Base-by-base conservation (phyloP, 208 protist species). In the Leptomonas pyrrhocoris region DNA sequence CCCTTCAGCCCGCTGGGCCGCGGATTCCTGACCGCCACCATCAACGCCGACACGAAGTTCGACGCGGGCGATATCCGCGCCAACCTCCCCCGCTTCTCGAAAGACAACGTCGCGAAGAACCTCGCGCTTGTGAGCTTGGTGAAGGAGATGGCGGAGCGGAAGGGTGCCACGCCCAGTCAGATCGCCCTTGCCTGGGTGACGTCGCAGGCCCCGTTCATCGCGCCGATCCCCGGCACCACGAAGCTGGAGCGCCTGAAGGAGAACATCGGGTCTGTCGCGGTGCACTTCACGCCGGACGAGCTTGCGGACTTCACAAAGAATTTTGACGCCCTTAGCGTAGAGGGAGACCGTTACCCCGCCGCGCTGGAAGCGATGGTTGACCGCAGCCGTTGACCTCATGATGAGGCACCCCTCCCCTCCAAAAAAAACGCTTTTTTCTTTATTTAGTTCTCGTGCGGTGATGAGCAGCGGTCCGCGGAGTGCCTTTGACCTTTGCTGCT, bases 111-210 rank as follows among this genome's bases (percentile, higher is more conserved):
- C 9, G 31, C 56, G 25, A 49, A 21, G 21, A 77, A 77, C 53
- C 45, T 36, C 3, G 50, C 59, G 6, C 40, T 68, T 6, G 45
- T 74, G 23, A 43, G 68, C 21, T 25, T 74, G 34, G 59, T 74
- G 25, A 51, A 49, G 28, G 60, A 68, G 46, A 68, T 48, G 34
- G 69, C 69, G 28, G 28, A 54, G 36, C 42, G 60, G 45, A 74
- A 74, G 53, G 21, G 59, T 12, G 66, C 56, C 25, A 80, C 74
- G 46, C 63, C 60, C 16, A 58, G 67, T 0, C 74, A 80, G 74
- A 68, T 80, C 45, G 59, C 74, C 4, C 74, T 80, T 27, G 64
- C 74, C n/a, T 80, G 74, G 74, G 67, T 80, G 53, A 65, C 65
- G 30, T 57, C 64, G 23, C 60, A 68, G 46, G 73, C 69, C 56